Percentiles rank a stretch among this genome's conserved stretches.
Conservation (phyloP, 495 filamentous ascomycete genomes). For the Daldinia childiae region DNA sequence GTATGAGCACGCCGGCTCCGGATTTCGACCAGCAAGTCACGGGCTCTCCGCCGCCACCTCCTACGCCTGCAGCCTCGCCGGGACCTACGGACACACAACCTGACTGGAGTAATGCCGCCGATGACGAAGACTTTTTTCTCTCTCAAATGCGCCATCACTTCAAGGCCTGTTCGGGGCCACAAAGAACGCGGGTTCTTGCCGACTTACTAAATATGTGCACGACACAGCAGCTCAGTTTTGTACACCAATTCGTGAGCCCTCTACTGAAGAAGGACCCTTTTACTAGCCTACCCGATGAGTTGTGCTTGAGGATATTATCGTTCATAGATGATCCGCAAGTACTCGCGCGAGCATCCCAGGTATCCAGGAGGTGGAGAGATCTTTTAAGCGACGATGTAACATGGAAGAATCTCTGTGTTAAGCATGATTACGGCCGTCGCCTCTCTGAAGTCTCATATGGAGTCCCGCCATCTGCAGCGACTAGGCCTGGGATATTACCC, state of each 20-base stretch:
- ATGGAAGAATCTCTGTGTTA: conserved; percentile 95
- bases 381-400: conserved; percentile 94
- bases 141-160: conserved; percentile 61
- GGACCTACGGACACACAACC: conserved; percentile 61
- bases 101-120: conserved; percentile 62
- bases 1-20: conserved; percentile 65
- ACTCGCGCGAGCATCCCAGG: conserved; percentile 89
- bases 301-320: conserved; percentile 88
- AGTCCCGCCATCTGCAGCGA: conserved; percentile 33
- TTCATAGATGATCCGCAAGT: conserved; percentile 96
- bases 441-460: conserved; percentile 56
- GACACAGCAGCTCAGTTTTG: conserved; percentile 92
- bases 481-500: conserved; percentile 42
- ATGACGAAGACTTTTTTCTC: conserved; percentile 63
- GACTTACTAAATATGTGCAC: conserved; percentile 92
- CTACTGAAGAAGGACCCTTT: conserved; percentile 96
- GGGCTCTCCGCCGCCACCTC: conserved; percentile 64
- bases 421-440: conserved; percentile 81
- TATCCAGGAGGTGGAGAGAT: conserved; percentile 92
- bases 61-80: conserved; percentile 66
- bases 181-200: conserved; percentile 72
- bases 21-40: conserved; percentile 64
- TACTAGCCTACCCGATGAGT: conserved; percentile 84
- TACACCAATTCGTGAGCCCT: conserved; percentile 91
- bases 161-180: conserved; percentile 57